phyloP scores from a whole-genome alignment of 1,139 yeast genomes.

The Yamadazyma songkhlaensis region DNA sequence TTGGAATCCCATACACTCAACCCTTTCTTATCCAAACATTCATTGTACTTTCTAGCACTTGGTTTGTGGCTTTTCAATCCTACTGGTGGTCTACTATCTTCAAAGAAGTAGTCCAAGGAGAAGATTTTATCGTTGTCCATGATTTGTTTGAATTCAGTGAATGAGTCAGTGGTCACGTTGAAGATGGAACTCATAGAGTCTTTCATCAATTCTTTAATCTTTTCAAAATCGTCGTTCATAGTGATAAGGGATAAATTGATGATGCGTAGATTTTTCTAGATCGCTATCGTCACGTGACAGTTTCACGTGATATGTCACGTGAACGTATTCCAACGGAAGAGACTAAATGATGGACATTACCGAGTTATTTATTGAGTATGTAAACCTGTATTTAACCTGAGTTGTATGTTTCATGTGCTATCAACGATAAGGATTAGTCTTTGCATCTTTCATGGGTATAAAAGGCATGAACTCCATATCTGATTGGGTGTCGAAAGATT shows the following conservation, averaged over 20 bases:
- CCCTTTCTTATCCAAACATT: conserved; percentile 65
- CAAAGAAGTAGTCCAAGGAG: no score
- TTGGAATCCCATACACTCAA: conserved; percentile 72
- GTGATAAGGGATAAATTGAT: background rate
- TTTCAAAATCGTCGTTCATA: conserved; percentile 9
- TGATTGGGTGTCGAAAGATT: conserved; percentile 69
- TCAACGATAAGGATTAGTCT: no score
- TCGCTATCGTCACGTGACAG: background rate
- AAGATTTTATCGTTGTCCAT: background rate
- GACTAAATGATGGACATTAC: no score
- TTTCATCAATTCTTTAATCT: conserved; percentile 12
- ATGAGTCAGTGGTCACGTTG: conserved; percentile 23
- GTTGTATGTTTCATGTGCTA: no score
- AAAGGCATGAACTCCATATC: conserved; percentile 70
- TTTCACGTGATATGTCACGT: no score
- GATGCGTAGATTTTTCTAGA: conserved; percentile 1
- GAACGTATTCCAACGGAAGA: no score
- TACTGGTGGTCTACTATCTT: no score
- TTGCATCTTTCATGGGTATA: conserved; percentile 17
- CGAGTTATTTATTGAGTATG: no score
- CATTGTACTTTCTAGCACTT: conserved; percentile 53
- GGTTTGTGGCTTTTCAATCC: conserved; percentile 67
- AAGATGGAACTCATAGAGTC: conserved; percentile 14
- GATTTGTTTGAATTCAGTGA: conserved; percentile 9
- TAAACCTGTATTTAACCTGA: no score